A percentile compares a stretch with the other conserved stretches of the same genome.
These are phyloP conservation scores for Musa troglodytarum DNA, from an alignment of 176 grass and related monocot genomes.

Conservation along the genomic window DNA sequence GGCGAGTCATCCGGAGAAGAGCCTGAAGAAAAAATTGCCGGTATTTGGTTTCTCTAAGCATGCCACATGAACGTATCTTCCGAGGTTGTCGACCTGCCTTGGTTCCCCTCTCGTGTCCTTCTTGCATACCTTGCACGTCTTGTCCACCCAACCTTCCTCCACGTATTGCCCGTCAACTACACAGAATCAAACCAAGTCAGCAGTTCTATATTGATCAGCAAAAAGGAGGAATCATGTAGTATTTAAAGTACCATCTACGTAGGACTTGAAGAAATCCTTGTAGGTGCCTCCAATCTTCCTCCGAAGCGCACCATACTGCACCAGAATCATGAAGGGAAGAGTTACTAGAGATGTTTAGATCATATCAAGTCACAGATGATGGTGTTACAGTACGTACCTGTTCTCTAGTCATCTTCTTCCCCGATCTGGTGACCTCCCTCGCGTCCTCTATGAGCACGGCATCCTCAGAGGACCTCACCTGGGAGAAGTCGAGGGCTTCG, in stretches of 20 bases:
- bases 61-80: slow-evolving; percentile 70
- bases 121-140: slow-evolving; percentile 93
- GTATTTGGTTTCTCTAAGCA: slow-evolving; percentile 68
- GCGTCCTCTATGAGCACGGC: slow-evolving; percentile 82
- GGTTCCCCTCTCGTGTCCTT: slow-evolving; percentile 76
- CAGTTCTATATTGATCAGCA: not conserved
- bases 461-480: slow-evolving; percentile 75
- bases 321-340: not conserved
- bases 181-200: not conserved
- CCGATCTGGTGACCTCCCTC: slow-evolving; percentile 52
- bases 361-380: not conserved
- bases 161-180: slow-evolving; percentile 77
- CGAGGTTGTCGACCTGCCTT: slow-evolving; percentile 82
- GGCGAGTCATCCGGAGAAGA: slow-evolving; percentile 45
- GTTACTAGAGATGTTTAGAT: not conserved
- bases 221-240: not conserved
- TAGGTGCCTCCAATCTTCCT: slow-evolving; percentile 99
- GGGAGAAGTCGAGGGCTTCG: slow-evolving; percentile 85
- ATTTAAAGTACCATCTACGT: slow-evolving; percentile 56
- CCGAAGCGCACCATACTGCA: slow-evolving; percentile 72
- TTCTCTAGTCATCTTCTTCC: slow-evolving; percentile 66
- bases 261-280: slow-evolving; percentile 99
- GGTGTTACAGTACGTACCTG: slow-evolving; percentile 31
- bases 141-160: slow-evolving; percentile 97
- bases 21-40: slow-evolving; percentile 59